Evolutionary conservation across 2,329 filamentous ascomycete genomes (phyloP), one percentile per base, ranked within the genome.

Genomic region (Fusarium fracticaudum): DNA sequence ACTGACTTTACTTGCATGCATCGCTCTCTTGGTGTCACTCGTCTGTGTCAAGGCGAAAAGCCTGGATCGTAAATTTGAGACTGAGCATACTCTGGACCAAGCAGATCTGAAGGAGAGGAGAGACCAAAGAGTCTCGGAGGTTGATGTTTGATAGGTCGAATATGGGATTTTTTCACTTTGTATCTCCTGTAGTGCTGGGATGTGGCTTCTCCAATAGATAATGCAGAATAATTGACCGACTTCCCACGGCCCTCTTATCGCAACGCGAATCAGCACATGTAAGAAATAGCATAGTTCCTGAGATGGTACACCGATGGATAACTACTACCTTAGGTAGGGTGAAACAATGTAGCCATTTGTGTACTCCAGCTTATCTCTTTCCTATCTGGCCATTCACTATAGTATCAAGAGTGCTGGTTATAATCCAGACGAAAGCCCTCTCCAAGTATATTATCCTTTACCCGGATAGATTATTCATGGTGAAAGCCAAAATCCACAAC

Each of bases 1-100:
- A 18, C 64, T 84, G 38, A 71, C 80, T 17, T 77, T 78, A 3
- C 77, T 83, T 29, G 74, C 77, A 20, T 80, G 69, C 11, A 47
- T 78, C 40, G 70, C 72, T 7, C 71, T 78, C 8, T 50, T 74
- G 10, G 67, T 70, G 3, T 71, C 76, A 4, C 58, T 78, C 29
- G 14, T 60, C 5, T 67, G 62, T 20, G 73, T 75, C 26, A 73
- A 71, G 55, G 58, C 51, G 15, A 78, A 77, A 60, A 76, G 67
- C 29, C 60, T 78, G 43, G 74, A 77, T 33, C 74, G 72, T 18
- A 59, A 77, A 11, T 71, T 78, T 58, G 74, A 76, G 67, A 69
- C 76, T 43, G 73, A 77, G 35, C 75, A 76, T 45, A 59, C 44
- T 17, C 40, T 77, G 33, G 59, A 65, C 20, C 57, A 50, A 18